Evolutionary conservation across 306 rosid species (phyloP).

Genomic region (Urtica urens): DNA sequence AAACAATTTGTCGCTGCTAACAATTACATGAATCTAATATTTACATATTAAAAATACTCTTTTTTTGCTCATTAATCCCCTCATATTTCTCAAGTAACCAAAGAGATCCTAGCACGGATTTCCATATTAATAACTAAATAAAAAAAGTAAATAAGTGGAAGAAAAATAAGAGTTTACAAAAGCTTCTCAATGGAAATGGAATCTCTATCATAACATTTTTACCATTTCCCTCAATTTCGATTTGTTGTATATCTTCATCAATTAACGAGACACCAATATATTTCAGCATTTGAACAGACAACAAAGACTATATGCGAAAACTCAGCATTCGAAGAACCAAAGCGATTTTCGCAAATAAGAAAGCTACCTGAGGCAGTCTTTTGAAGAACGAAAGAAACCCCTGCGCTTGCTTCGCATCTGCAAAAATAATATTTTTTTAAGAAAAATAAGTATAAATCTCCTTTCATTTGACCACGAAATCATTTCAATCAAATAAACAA

Average conservation of each 20-base stretch:
- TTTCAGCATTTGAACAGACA: too few relatives aligned
- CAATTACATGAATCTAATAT: too few relatives aligned
- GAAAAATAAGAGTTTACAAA: background rate
- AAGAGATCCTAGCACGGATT: background rate
- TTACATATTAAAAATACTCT: background rate
- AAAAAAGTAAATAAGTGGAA: background rate
- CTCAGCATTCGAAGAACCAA: background rate
- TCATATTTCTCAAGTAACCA: conserved; percentile 1
- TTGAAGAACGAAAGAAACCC: conserved; percentile 93
- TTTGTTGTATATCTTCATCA: background rate
- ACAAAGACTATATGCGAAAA: background rate
- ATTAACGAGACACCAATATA: background rate
- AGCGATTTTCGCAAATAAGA: too few relatives aligned
- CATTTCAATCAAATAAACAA: background rate
- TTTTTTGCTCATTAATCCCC: background rate
- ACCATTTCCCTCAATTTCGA: background rate
- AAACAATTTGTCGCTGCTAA: too few relatives aligned
- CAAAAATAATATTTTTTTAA: conserved; percentile 14
- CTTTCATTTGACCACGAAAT: background rate
- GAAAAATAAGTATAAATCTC: too few relatives aligned
- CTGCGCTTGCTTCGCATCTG: conserved; percentile 91
- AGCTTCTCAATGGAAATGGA: too few relatives aligned
- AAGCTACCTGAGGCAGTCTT: conserved; percentile 62
- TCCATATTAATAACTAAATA: background rate
- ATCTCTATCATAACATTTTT: too few relatives aligned